Base-by-base conservation (phyloP, 768 basidiomycete species). In the Trametes cinnabarina region DNA sequence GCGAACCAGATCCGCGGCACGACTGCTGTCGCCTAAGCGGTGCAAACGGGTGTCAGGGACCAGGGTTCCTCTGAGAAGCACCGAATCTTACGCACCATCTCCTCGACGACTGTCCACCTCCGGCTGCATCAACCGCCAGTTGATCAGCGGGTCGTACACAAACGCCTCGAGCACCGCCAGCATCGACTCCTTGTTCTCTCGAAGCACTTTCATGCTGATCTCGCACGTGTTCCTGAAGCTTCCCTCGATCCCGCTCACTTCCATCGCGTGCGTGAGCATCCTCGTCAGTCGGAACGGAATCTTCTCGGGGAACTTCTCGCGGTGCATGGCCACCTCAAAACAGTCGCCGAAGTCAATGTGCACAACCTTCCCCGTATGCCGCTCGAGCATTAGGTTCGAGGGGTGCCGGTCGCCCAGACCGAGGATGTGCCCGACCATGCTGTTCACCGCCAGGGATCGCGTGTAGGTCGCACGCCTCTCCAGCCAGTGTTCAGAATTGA, bases 181-280 rank as follows among this genome's bases (percentile, higher is more conserved):
- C 58, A 99, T 77, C n/a, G 94, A 97, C 71, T 99, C 97, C 74
- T 94, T 94, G 76, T 99, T 98, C 57, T 91, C 92, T 28, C 97
- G 88, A 55, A 98, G 75, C 5, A 99, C 97, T 54, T 84, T 82
- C 96, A 99, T 98, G n/a, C 93, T 92, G 57, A 94, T 94, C 68
- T 97, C 94, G 79, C 94, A 98, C 9, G 92, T 94, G 62, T 88
- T 88, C 66, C 91, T 83, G 82, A 94, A 99, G 70, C 92, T 97
- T 35, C 97, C 97, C 68, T 98, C 93, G 60, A 99, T 97, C 22
- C 97, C 96, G 73, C 94, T 96, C 65, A 96, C 94, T 83, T 99
- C 97, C 97, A 99, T 99, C 12, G 97, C 97, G 70, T 97, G 92
- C 11, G 94, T 96, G 51, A 99, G 82, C 97, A 99, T 99, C 64